Evolutionary conservation across 1,284 basidiomycete genomes (phyloP).

Genomic region (Cutaneotrichosporon cavernicola): DNA sequence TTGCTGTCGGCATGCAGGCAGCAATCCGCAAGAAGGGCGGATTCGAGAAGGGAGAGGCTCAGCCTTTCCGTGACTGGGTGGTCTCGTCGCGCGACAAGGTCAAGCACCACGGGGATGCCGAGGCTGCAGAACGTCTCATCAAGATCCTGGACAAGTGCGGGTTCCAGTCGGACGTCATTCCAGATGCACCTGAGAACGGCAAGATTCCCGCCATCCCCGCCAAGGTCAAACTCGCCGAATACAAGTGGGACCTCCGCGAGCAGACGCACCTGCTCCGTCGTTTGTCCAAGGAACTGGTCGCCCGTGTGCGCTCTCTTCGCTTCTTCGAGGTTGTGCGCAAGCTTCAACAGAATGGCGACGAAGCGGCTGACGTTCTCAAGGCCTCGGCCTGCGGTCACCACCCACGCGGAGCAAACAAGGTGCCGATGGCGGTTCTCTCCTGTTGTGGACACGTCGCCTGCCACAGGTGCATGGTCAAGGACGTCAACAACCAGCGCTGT

Average conservation of each 20-base stretch:
- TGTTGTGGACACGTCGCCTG: conserved; percentile 89
- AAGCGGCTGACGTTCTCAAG: conserved; percentile 48
- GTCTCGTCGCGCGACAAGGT: conserved; percentile 46
- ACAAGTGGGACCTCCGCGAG: conserved; percentile 78
- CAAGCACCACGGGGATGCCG: conserved; percentile 62
- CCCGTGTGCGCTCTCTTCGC: conserved; percentile 79
- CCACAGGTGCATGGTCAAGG: conserved; percentile 65
- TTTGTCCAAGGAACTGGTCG: conserved; percentile 80
- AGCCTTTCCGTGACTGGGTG: conserved; percentile 46
- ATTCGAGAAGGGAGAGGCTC: conserved; percentile 32
- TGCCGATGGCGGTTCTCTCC: conserved; percentile 77
- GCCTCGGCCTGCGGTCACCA: conserved; percentile 47
- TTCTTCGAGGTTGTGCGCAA: conserved; percentile 89
- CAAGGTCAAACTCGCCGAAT: conserved; percentile 53
- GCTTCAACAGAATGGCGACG: conserved; percentile 69
- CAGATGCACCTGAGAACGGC: conserved; percentile 47
- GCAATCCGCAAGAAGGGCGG: conserved; percentile 35
- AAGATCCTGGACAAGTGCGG: conserved; percentile 55
- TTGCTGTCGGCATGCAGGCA: conserved; percentile 59
- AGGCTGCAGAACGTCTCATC: conserved; percentile 48
- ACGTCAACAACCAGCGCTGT: conserved; percentile 76
- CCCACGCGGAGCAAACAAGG: conserved; percentile 54
- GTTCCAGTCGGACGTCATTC: conserved; percentile 29
- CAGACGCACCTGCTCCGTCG: conserved; percentile 79
- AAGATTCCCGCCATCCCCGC: conserved; percentile 33